phyloP scores from a whole-genome alignment of 2,329 filamentous ascomycete species.

The Colletotrichum noveboracense region DNA sequence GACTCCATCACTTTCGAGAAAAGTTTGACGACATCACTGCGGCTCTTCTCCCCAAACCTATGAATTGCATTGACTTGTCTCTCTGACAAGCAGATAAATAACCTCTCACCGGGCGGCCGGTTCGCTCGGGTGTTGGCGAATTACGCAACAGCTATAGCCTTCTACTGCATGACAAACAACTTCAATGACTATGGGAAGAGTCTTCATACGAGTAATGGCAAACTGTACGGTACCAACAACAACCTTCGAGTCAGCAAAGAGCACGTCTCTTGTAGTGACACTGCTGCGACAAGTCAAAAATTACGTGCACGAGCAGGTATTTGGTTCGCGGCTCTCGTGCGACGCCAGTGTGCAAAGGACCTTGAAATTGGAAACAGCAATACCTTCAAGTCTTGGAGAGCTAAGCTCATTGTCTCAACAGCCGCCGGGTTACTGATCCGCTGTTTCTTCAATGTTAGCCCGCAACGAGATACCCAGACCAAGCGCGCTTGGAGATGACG shows the following conservation, averaged over 20 bases:
- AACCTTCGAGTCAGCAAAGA: background rate
- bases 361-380: background rate
- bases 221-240: background rate
- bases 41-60: background rate
- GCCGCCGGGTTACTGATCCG: background rate
- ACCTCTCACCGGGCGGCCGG: background rate
- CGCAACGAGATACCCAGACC: background rate
- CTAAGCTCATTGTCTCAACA: background rate
- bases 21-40: background rate
- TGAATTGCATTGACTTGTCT: background rate
- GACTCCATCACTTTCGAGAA: background rate
- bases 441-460: background rate
- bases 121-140: background rate
- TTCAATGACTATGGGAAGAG: background rate
- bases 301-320: background rate
- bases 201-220: background rate
- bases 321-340: background rate
- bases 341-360: background rate
- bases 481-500: background rate
- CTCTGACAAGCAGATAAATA: background rate
- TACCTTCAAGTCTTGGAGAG: background rate
- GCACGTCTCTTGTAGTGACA: background rate
- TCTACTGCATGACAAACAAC: background rate
- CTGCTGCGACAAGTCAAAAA: background rate
- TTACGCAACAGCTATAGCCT: background rate